Conservation (phyloP, 495 filamentous ascomycete species). For the Amorphotheca resinae region DNA sequence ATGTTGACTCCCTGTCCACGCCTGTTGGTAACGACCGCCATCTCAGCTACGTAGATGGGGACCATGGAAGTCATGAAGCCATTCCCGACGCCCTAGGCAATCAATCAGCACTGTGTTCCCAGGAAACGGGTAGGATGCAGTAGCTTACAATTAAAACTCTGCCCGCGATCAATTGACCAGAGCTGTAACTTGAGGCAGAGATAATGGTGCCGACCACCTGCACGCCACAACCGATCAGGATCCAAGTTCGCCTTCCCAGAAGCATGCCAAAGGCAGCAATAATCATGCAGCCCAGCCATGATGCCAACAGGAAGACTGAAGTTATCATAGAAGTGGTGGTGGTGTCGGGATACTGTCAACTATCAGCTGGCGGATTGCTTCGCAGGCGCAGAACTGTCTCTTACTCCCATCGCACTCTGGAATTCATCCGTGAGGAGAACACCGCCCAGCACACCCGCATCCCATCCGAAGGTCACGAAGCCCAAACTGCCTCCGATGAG, state of each 20-base stretch:
- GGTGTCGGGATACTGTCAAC: background rate
- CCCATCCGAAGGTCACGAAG: slow-evolving; percentile 19
- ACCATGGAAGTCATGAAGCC: slow-evolving; percentile 13
- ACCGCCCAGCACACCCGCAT: slow-evolving; percentile 31
- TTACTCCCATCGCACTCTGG: slow-evolving; percentile 24
- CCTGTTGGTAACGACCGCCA: background rate
- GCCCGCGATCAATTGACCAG: slow-evolving; percentile 3
- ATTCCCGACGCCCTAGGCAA: no score
- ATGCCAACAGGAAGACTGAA: background rate
- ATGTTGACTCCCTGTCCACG: slow-evolving; percentile 4
- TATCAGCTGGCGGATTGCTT: background rate
- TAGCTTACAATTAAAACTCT: background rate
- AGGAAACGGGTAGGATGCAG: slow-evolving; percentile 11
- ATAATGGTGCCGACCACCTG: slow-evolving; percentile 5
- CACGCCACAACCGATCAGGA: slow-evolving; percentile 5
- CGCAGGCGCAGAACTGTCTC: background rate
- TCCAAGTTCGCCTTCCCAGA: slow-evolving; percentile 4
- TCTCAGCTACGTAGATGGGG: slow-evolving; percentile 5
- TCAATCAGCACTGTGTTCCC: slow-evolving; percentile 18
- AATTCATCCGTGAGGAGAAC: slow-evolving; percentile 26
- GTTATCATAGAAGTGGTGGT: background rate
- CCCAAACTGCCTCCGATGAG: no score
- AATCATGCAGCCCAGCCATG: background rate
- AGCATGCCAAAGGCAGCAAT: slow-evolving; percentile 18
- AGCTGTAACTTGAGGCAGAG: background rate